Base-by-base conservation (phyloP, 2,329 filamentous ascomycete genomes). In the Apiospora rasikravindrae region DNA sequence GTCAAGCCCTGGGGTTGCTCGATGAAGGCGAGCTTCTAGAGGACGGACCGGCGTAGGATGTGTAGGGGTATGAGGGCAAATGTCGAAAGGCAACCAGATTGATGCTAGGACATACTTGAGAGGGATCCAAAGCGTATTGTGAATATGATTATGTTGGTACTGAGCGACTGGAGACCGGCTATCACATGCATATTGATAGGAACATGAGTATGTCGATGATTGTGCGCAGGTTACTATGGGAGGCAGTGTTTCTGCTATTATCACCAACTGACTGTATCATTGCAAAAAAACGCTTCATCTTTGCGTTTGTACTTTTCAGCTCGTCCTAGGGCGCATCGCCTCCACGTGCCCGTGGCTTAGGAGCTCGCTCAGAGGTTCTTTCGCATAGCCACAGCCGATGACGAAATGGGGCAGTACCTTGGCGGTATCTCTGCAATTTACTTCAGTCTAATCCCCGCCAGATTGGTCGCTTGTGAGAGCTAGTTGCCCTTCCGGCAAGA, bases 1-100 rank as follows among this genome's bases (percentile, higher is more conserved):
- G 93, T 73, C 85, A 94, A 76, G 91, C 89, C 0, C 80, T 94
- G 61, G 92, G 92, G 0, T 78, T 92, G n/a, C 81, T 91, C 67
- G 90, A 89, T 8, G 83, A 87, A 1, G 85, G 86, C 13, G 90
- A 92, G 80, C 73, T 77, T 67, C 75, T 76, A 44, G 44, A 78
- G 69, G 78, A 80, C 57, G 78, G 78, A 3, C 78, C 77, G 6
- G 71, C 73, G 3, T 68, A 64, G 19, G 16, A 19, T 40, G 33
- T 19, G 5, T 11, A 7, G 37, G 53, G 29, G 16, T 19, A 13
- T 11, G 19, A 61, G 53, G 29, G 16, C n/a, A n/a, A n/a, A 7
- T 22, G 8, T 8, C 37, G 7, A 1, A 10, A 4, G 22, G 29
- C 7, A 16, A 37, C 29, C 53, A n/a, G 14, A 37, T 61, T n/a